Conservation (phyloP, 169 alveolate species). For the Plasmodium inui region DNA sequence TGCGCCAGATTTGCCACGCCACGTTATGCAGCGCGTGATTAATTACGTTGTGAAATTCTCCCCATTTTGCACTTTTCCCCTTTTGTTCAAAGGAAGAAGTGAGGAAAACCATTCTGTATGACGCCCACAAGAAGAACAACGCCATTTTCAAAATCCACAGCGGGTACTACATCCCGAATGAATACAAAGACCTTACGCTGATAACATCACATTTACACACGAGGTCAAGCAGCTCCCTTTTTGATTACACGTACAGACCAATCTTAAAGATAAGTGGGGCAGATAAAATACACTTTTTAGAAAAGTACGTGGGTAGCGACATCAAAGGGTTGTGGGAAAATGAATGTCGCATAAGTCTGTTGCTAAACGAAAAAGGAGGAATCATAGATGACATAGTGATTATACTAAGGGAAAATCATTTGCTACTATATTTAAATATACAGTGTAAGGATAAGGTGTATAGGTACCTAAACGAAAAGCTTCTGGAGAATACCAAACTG, state of each 20-base stretch:
- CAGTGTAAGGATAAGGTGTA: conserved; percentile 71
- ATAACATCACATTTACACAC: conserved; percentile 75
- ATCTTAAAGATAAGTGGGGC: conserved; percentile 73
- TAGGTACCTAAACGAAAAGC: conserved; percentile 48
- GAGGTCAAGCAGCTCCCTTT: conserved; percentile 56
- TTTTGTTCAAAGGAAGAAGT: conserved; percentile 31
- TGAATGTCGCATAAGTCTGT: conserved; percentile 75
- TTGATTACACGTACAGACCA: conserved; percentile 75
- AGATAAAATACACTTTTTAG: conserved; percentile 56
- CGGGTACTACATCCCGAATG: conserved; percentile 62
- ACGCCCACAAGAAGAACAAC: conserved; percentile 60
- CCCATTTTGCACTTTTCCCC: neutral
- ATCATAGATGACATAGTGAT: conserved; percentile 68
- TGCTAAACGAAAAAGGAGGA: conserved; percentile 67
- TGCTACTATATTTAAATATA: conserved; percentile 54
- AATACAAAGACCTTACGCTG: conserved; percentile 54
- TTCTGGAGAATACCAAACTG: conserved; percentile 42
- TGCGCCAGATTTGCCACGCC: neutral
- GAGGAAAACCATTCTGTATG: conserved; percentile 52
- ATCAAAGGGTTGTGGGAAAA: conserved; percentile 76
- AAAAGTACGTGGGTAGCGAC: conserved; percentile 76
- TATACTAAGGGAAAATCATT: conserved; percentile 53
- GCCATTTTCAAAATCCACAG: conserved; percentile 67
- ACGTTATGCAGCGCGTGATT: neutral
- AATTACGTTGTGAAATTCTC: neutral